Evolutionary conservation across 805 yeast genomes (phyloP), one percentile per base, ranked within the genome.

Genomic region (Saturnispora gosingensis): DNA sequence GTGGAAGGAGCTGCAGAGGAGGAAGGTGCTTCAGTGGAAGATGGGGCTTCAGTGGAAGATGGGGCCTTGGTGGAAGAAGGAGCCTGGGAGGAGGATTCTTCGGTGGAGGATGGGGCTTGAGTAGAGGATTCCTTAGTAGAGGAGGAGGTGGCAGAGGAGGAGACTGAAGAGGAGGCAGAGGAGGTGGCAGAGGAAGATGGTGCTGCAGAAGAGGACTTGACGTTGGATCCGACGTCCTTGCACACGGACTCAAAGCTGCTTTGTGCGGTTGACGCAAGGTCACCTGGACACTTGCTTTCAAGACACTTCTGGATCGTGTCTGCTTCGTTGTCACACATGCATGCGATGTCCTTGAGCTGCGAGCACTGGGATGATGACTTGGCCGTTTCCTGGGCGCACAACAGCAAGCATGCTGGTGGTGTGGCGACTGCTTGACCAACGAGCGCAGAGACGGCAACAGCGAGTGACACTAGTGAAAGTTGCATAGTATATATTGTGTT

Each of bases 391-490:
- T 88, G 77, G 53, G 86, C 91, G 78, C 96, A 88, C 40, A 96
- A 95, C 67, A 89, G 74, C 58, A 89, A 71, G 74, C 96, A 89
- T 38, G 97, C 96, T 54, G 97, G 96, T 48, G 96, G 93, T 51
- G 91, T 74, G 45, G 80, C 77, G 30, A 76, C 75, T 32, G 73
- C 61, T 24, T 77, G 70, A 36, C 66, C 63, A 52, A 73, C 59
- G 54, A 69, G 65, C 7, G 66, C 62, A 30, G 76, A 67, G 49
- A 75, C 72, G 53, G 73, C 54, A 22, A 64, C 50, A 42, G 66
- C 64, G 25, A 61, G 46, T 13, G 60, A 49, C 46, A 58, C 44
- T 49, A 53, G 46, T 10, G 56, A 53, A n/a, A 53, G 48, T 53
- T 53, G 54, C 30, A 45, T 50, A 13, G 11, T 30, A 10, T 10